Base-by-base conservation (phyloP, 306 rosid genomes). In the Pyrus communis region DNA sequence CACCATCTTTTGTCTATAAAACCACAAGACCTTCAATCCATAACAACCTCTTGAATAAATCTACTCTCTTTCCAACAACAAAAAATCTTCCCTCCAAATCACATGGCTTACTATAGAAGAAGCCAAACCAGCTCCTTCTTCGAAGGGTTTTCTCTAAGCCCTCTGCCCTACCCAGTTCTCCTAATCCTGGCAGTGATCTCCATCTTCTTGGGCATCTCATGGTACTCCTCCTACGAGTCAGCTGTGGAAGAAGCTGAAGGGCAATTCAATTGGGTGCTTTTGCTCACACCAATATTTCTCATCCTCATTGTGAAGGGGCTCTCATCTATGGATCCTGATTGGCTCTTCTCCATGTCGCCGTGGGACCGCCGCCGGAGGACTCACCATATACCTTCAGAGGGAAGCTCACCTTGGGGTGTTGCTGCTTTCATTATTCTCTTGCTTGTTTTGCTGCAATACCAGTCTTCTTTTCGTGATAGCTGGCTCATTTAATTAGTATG, bases 381-480 rank as follows among this genome's bases (percentile, higher is more conserved):
- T 43, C 69, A 89, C 71, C 52, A 81, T 38, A 19, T 6, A 3
- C 79, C 92, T 11, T 82, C 96, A 5, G 98, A 92, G 75, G 98
- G 98, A 1, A 85, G 89, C 80, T 95, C 97, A 2, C 98, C 98
- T 1, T 95, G 98, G 97, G 96, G 89, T 46, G 98, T 95, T 62
- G 97, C 98, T 58, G 98, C 93, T 81, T 33, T 89, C 74, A 95
- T 92, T 57, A 85, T 90, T 35, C 33, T 95, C 35, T 11, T 95
- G 85, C 89, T 95, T 5, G 86, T 92, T 31, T 70, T 95, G 84
- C 79, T 90, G 64, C 88, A 92, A 59, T 90, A 23, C 74, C 97
- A 86, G 28, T 92, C 98, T 10, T 9, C 18, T 17, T 90, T 95
- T 81, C 88, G 85, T 27, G 91, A 92, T 21, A 45, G 91, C 70